phyloP scores from a whole-genome alignment of 257 asterid genomes.

The Solanum bukasovii region DNA sequence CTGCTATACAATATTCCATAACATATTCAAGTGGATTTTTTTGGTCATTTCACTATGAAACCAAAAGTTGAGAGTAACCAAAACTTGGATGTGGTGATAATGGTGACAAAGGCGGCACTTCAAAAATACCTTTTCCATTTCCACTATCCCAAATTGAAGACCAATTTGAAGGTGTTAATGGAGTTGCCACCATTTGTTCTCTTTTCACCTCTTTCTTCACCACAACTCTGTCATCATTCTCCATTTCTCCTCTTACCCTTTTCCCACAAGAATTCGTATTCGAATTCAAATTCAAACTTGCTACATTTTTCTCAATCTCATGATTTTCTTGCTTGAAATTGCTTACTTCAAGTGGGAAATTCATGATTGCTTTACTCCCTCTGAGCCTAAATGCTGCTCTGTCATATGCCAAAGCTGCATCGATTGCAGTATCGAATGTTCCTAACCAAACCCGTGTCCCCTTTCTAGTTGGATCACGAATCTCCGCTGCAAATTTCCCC shows the following conservation, averaged over 20 bases:
- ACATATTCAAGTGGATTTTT: background rate
- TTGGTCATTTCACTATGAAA: background rate
- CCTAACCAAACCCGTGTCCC: slow-evolving; percentile 39
- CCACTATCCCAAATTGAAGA: slow-evolving; percentile 65
- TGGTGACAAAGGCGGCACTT: slow-evolving; percentile 77
- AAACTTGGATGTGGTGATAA: background rate
- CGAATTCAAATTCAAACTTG: background rate
- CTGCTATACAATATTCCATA: background rate
- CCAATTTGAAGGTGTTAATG: slow-evolving; percentile 94
- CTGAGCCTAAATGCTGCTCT: slow-evolving; percentile 32
- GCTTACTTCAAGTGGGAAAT: slow-evolving; percentile 64
- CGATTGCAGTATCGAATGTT: slow-evolving; percentile 28
- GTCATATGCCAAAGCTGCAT: slow-evolving; percentile 36
- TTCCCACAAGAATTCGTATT: slow-evolving; percentile 17
- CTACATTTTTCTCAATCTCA: background rate
- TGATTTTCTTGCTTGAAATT: slow-evolving; percentile 11
- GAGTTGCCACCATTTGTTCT: slow-evolving; percentile 31
- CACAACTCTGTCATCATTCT: slow-evolving; percentile 9
- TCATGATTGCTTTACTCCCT: slow-evolving; percentile 37
- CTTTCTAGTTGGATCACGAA: slow-evolving; percentile 29
- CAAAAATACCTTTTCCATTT: slow-evolving; percentile 64
- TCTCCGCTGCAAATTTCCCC: slow-evolving; percentile 40
- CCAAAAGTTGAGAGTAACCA: slow-evolving; percentile 11
- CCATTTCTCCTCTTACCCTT: slow-evolving; percentile 31
- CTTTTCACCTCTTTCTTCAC: slow-evolving; percentile 32